These are phyloP conservation scores for Cladosporium phlei DNA, from an alignment of 2,329 filamentous ascomycete genomes.

Conservation along the genomic window DNA sequence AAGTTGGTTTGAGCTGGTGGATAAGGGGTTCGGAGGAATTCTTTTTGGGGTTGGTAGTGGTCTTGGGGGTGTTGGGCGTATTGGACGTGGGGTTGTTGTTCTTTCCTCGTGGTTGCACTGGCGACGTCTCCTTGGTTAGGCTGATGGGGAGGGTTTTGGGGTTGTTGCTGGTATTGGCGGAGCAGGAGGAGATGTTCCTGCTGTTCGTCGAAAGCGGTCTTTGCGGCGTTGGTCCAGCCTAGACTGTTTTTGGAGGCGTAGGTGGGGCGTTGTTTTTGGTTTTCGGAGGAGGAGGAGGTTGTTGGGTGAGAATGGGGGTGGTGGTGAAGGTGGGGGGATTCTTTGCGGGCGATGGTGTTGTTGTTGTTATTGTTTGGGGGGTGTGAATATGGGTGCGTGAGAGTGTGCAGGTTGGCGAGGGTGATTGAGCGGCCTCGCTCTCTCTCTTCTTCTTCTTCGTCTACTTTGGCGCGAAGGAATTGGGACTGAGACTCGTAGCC, in stretches of 20 bases:
- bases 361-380: background rate
- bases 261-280: constrained; percentile 4
- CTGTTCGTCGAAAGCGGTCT: constrained; percentile 18
- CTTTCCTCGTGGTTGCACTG: too few species aligned
- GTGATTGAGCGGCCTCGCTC: constrained; percentile 5
- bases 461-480: background rate
- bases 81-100: too few species aligned
- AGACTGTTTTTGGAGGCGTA: constrained; percentile 15
- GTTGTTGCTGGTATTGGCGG: background rate
- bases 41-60: too few species aligned
- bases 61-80: too few species aligned
- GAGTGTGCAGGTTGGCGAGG: constrained; percentile 7
- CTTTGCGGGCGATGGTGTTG: background rate
- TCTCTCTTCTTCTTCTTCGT: constrained; percentile 6
- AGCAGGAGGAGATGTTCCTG: background rate
- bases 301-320: background rate
- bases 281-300: background rate
- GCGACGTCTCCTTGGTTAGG: too few species aligned
- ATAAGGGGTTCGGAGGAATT: too few species aligned
- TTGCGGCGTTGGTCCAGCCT: constrained; percentile 24
- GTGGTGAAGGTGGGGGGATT: constrained; percentile 1
- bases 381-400: constrained; percentile 18
- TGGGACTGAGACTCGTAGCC: constrained; percentile 1
- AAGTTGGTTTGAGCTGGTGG: constrained; percentile 15
- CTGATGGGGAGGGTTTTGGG: background rate